Percentiles rank a stretch among this genome's conserved stretches.
Evolutionary conservation across 257 asterid genomes (phyloP).

Genomic region (Dorcoceras hygrometricum): DNA sequence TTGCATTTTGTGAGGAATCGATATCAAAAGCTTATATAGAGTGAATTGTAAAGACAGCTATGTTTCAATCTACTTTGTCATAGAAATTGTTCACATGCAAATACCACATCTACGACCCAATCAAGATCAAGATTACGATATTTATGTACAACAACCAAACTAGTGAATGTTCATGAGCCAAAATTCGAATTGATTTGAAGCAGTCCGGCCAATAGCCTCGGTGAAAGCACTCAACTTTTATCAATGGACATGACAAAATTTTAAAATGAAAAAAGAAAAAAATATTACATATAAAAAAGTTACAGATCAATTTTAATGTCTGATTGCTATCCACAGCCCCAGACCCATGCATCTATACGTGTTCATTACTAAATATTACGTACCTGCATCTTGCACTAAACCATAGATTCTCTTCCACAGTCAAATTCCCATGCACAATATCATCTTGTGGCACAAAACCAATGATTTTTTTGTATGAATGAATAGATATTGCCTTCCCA

Average conservation of each 20-base stretch:
- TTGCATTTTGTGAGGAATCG: conserved; percentile 27
- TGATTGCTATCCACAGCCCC: background rate
- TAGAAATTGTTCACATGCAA: background rate
- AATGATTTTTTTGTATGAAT: conserved; percentile 46
- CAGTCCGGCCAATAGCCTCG: too few species aligned
- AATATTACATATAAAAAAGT: too few species aligned
- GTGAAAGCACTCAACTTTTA: too few species aligned
- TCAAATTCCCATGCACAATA: conserved; percentile 64
- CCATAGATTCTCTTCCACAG: conserved; percentile 67
- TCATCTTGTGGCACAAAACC: conserved; percentile 73
- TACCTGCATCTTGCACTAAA: conserved; percentile 70
- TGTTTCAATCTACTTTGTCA: background rate
- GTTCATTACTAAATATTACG: conserved; percentile 7
- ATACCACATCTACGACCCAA: background rate
- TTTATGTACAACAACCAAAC: too few species aligned
- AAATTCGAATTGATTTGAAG: too few species aligned
- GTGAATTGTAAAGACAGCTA: background rate
- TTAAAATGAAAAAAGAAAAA: too few species aligned
- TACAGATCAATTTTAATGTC: background rate
- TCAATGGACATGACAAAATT: too few species aligned
- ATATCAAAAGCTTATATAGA: background rate
- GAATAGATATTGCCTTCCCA: conserved; percentile 46
- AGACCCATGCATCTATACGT: background rate
- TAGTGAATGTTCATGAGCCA: too few species aligned
- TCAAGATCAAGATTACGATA: background rate